Evolutionary conservation across 345 rosid genomes (phyloP), one percentile per base, ranked within the genome.

Genomic region (Kernera saxatilis): DNA sequence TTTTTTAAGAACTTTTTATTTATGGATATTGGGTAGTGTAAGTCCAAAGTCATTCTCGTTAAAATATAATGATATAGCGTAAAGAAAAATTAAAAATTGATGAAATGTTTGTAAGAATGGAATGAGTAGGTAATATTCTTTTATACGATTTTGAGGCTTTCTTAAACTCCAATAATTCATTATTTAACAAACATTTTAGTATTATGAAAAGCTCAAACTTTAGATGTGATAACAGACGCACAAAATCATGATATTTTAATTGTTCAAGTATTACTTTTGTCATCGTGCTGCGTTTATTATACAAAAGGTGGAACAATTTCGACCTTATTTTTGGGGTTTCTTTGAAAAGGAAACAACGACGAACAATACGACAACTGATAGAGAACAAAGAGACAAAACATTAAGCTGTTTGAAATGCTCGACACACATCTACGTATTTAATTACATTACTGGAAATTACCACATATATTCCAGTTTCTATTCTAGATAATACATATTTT

Each of bases 361-460:
- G 50, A 40, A 40, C 17, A 60, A 75, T 68, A 75, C 64, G 78
- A 75, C 78, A 68, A 75, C 5, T 68, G 78, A 43, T 75, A 75
- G 18, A 75, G 6, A 67, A 75, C 78, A 75, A 67, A 60, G 64
- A 40, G 69, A 75, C 64, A 52, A 75, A 67, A 53, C 62, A 40
- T 33, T 40, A 14, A 2, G 15, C 59, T 74, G 78, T 59, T 74
- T 74, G 61, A 49, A 67, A 22, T 58, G 69, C 48, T 74, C 73
- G 55, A 67, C 30, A 50, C 36, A 41, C 52, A n/a, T n/a, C 60
- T 73, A 53, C 8, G 37, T 46, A 45, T 39, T 37, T 40, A 26
- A 55, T 66, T 29, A 46, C 43, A 15, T 25, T 71, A 61, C 35
- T 19, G 8, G 8, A 58, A 69, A 39, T 11, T 56, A 3, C 17